A percentile compares a stretch with the other conserved stretches of the same genome.
phyloP scores from a whole-genome alignment of 495 filamentous ascomycete genomes.

The Hypoxylon intermedium region DNA sequence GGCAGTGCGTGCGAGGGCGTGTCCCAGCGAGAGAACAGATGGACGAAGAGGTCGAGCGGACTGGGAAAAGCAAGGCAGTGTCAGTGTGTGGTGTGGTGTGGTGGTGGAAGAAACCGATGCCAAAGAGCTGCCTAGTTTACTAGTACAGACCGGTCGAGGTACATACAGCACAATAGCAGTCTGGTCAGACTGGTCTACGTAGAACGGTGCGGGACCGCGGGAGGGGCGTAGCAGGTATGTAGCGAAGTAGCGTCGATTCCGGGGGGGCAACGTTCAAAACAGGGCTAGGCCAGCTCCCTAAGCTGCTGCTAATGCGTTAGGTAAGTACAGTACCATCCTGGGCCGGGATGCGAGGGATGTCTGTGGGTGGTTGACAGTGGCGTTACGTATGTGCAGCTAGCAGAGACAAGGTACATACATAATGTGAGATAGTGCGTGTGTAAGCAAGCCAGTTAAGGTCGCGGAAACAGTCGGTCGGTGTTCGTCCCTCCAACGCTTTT shows the following conservation, averaged over 20 bases:
- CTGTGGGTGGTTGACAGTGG: slow-evolving; percentile 27
- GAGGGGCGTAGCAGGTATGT: slow-evolving; percentile 28
- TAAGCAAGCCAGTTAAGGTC: slow-evolving; percentile 9
- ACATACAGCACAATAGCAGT: no score
- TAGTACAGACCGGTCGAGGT: slow-evolving; percentile 3
- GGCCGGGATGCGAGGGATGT: slow-evolving; percentile 19
- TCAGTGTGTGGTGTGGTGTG: no score
- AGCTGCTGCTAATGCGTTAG: slow-evolving; percentile 16
- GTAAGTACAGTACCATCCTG: slow-evolving; percentile 26
- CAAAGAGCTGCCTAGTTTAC: slow-evolving; percentile 17
- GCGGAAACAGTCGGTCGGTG: slow-evolving; percentile 17
- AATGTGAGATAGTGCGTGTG: neutral
- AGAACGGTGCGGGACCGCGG: slow-evolving; percentile 30
- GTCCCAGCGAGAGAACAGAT: no score
- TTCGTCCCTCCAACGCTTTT: slow-evolving; percentile 2
- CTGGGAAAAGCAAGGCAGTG: slow-evolving; percentile 29
- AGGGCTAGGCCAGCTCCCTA: slow-evolving; percentile 33
- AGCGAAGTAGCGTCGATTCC: slow-evolving; percentile 13
- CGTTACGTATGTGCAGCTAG: slow-evolving; percentile 18
- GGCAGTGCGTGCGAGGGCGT: no score
- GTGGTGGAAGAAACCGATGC: slow-evolving; percentile 20
- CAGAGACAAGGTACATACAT: slow-evolving; percentile 5
- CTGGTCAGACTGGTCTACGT: no score
- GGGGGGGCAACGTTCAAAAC: slow-evolving; percentile 31
- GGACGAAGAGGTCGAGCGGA: slow-evolving; percentile 11